Percentiles rank a stretch among this genome's conserved stretches.
Evolutionary conservation across 2,329 filamentous ascomycete species (phyloP).

Genomic region (Xylariaceae sp.): DNA sequence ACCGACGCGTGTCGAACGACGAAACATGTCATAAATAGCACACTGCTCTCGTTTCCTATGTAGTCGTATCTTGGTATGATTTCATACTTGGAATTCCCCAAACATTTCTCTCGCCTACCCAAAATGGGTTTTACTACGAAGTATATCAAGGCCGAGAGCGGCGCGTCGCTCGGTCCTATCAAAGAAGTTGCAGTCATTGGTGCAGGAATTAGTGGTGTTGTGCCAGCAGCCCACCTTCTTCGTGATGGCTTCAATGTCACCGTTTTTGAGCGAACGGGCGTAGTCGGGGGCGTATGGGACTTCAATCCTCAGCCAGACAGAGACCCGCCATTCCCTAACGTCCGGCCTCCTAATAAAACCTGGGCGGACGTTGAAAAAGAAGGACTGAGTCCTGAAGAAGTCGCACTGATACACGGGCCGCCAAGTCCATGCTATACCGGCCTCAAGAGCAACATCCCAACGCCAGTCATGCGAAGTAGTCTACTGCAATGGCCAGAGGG

Average conservation of each 20-base stretch:
- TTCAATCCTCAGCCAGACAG: conserved; percentile 56
- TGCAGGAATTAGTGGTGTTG: conserved; percentile 64
- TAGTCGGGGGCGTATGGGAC: conserved; percentile 68
- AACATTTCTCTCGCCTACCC: not conserved
- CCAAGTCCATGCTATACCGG: conserved; percentile 59
- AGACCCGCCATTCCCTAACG: conserved; percentile 36
- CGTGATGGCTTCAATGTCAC: conserved; percentile 61
- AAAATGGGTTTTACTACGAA: conserved; percentile 23
- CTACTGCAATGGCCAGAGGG: conserved; percentile 58
- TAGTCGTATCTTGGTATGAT: conserved; percentile 14
- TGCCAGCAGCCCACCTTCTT: conserved; percentile 64
- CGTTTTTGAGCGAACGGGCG: conserved; percentile 64
- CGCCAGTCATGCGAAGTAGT: conserved; percentile 50
- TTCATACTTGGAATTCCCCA: not conserved
- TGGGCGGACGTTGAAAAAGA: conserved; percentile 26
- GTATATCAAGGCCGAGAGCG: conserved; percentile 3
- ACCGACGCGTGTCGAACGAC: not conserved
- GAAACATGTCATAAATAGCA: conserved; percentile 2
- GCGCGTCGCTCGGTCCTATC: conserved; percentile 10
- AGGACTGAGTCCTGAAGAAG: conserved; percentile 29
- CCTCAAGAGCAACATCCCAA: conserved; percentile 75
- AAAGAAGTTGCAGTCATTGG: conserved; percentile 62
- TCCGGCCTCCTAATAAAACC: conserved; percentile 27
- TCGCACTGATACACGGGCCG: conserved; percentile 45
- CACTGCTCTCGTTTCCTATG: conserved; percentile 1